Evolutionary conservation across 306 rosid species (phyloP).

Genomic region (Hippophae rhamnoides): DNA sequence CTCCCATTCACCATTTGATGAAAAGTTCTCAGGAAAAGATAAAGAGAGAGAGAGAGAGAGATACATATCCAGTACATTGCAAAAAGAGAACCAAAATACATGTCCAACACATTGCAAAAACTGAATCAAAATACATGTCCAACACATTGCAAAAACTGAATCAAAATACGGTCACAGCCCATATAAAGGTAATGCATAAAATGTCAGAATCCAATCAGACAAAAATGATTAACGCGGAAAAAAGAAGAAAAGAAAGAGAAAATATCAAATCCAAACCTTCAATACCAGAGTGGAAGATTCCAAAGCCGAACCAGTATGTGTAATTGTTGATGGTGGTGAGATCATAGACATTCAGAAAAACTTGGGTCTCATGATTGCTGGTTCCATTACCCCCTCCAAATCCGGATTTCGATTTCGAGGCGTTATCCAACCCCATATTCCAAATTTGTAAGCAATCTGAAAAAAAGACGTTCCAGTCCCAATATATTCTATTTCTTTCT

Average conservation of each 20-base stretch:
- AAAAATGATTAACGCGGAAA: not conserved
- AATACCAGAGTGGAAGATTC: slow-evolving; percentile 91
- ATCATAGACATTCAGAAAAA: slow-evolving; percentile 79
- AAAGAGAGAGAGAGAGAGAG: too few relatives aligned
- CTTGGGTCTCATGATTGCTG: slow-evolving; percentile 21
- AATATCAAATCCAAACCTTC: slow-evolving; percentile 42
- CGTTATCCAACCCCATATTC: slow-evolving; percentile 51
- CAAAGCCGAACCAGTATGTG: slow-evolving; percentile 72
- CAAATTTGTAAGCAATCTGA: slow-evolving; percentile 11
- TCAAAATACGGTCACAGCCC: not conserved
- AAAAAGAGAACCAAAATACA: not conserved
- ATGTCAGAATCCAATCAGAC: not conserved
- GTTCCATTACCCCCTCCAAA: slow-evolving; percentile 20
- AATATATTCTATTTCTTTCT: slow-evolving; percentile 2
- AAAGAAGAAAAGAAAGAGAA: not conserved
- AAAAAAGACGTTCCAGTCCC: slow-evolving; percentile 11
- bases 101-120: not conserved
- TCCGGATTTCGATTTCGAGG: slow-evolving; percentile 30
- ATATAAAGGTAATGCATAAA: slow-evolving; percentile 14
- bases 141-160: slow-evolving; percentile 1
- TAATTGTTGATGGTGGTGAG: slow-evolving; percentile 85
- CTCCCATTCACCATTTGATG: too few relatives aligned
- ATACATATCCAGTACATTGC: not conserved
- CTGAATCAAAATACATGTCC: not conserved
- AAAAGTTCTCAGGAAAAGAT: too few relatives aligned